Evolutionary conservation across 148 eudicot species (phyloP), one percentile per base, ranked within the genome.

Genomic region (Nepenthes mirabilis): DNA sequence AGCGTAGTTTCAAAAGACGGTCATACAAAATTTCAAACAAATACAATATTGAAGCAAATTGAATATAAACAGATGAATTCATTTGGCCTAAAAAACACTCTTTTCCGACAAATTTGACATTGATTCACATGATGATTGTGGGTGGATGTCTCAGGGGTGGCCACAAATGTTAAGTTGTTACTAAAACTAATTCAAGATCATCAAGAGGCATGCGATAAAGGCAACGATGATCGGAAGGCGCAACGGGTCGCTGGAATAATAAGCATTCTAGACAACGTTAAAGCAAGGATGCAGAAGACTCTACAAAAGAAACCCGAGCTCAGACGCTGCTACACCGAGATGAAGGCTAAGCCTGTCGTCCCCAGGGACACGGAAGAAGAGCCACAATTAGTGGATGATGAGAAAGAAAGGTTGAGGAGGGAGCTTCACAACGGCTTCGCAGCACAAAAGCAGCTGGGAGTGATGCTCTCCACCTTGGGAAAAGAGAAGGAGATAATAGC

Each of bases 181-280:
- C 35, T 88, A 32, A 93, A 93, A 65, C 63, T 93, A n/a, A 60
- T 88, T 35, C 83, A 88, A 73, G 98, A 88, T 60, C 98, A 93
- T 62, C 86, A 86, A 62, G 84, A 74, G 9, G 90, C 95, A 9
- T 68, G 81, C 36, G 35, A 59, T 0, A 83, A 71, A 52, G 68
- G 51, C 33, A 74, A 74, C 2, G 95, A 86, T 65, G 75, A 80
- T n/a, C 59, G 95, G 52, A 82, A 76, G 60, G 64, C 70, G 67
- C 74, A 86, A 23, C 78, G 98, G 66, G 76, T 93, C 37, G 88
- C 91, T 0, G 91, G 95, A 37, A 93, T 93, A 81, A 77, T 93
- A 80, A 80, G 91, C 9, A 75, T 93, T 48, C 74, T 93, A 1
- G 98, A 93, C 11, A 89, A 77, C 14, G 81, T 86, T 1, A 79